phyloP scores from a whole-genome alignment of 371 early-diverging fungal species.

The Dinochytrium kinnereticum region DNA sequence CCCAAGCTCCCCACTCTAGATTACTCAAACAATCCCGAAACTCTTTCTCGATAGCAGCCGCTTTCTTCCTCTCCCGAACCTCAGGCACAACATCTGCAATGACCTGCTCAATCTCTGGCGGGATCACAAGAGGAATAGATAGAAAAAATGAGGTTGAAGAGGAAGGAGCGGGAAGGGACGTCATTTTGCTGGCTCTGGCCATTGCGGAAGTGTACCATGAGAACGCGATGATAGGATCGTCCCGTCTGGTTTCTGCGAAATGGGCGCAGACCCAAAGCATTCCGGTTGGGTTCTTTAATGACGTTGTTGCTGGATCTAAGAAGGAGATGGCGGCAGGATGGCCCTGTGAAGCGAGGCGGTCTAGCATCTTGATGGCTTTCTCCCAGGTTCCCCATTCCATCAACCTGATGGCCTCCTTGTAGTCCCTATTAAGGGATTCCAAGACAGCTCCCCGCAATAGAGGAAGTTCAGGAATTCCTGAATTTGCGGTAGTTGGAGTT shows the following conservation, averaged over 20 bases:
- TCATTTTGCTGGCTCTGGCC: slow-evolving; percentile 1
- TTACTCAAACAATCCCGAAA: not conserved
- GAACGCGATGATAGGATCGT: not conserved
- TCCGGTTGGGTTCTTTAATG: slow-evolving; percentile 17
- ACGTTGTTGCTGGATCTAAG: slow-evolving; percentile 1
- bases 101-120: not conserved
- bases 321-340: not conserved
- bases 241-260: not conserved
- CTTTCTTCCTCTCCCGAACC: not conserved
- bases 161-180: not conserved
- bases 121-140: not conserved
- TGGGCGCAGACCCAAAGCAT: slow-evolving; percentile 7
- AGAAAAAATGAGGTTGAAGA: not conserved
- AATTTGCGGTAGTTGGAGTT: not conserved
- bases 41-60: not conserved
- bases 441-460: not conserved
- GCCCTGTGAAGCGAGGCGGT: slow-evolving; percentile 2
- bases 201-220: slow-evolving; percentile 8
- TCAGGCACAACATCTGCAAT: slow-evolving; percentile 2
- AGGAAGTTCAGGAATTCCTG: not conserved
- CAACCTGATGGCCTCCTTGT: slow-evolving; percentile 6
- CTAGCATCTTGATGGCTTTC: slow-evolving; percentile 3
- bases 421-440: not conserved
- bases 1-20: slow-evolving; percentile 14
- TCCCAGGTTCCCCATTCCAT: slow-evolving; percentile 16